Evolutionary conservation across 2,329 filamentous ascomycete species (phyloP).

Genomic region (Botrytis tulipae): DNA sequence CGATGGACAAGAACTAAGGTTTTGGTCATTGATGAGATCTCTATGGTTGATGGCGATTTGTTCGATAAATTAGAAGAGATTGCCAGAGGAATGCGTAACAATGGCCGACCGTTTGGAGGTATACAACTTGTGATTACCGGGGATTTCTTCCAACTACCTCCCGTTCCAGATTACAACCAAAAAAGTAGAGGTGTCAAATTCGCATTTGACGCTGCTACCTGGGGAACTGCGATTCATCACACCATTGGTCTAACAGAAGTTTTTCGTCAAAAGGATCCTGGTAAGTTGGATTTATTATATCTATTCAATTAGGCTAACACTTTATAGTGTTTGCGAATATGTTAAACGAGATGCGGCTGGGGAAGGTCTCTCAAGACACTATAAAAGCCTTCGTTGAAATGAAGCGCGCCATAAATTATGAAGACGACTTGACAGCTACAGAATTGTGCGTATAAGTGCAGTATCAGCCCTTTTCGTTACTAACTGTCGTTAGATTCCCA

Average conservation of each 20-base stretch:
- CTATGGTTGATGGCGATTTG: conserved; percentile 96
- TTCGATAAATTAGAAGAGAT: conserved; percentile 95
- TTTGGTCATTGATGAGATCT: conserved; percentile 90
- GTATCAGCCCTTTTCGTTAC: conserved; percentile 16
- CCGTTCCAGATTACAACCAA: conserved; percentile 71
- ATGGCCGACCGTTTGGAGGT: conserved; percentile 88
- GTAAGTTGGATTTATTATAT: conserved; percentile 42
- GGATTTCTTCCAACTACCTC: conserved; percentile 96
- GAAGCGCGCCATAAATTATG: conserved; percentile 66
- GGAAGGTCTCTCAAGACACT: conserved; percentile 73
- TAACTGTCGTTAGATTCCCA: conserved; percentile 61
- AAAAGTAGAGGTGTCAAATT: conserved; percentile 72
- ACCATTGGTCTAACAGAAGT: conserved; percentile 94
- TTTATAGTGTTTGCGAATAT: conserved; percentile 76
- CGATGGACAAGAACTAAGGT: conserved; percentile 88
- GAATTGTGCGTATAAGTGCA: conserved; percentile 60
- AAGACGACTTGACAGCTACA: conserved; percentile 77
- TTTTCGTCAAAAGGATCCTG: conserved; percentile 87
- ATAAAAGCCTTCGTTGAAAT: conserved; percentile 74
- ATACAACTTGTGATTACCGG: conserved; percentile 95
- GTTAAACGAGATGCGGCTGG: conserved; percentile 97
- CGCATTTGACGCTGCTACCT: conserved; percentile 87
- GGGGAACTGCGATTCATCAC: conserved; percentile 89
- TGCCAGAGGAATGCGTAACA: conserved; percentile 81
- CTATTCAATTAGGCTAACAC: conserved; percentile 33